Base-by-base conservation (phyloP, 75 land plant species). In the Adiantum capillusveneris region DNA sequence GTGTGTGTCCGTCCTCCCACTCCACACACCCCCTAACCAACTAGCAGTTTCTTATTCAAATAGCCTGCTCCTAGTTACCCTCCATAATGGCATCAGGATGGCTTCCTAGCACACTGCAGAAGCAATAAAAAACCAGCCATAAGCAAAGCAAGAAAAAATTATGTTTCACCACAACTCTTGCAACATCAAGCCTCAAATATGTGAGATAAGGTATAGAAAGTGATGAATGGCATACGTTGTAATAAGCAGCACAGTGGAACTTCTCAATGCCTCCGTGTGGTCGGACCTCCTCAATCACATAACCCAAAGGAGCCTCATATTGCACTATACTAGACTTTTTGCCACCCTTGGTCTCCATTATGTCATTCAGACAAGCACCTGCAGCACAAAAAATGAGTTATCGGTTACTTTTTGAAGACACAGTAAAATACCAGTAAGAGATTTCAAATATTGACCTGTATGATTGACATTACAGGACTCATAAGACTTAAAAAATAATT, bases 331-430 rank as follows among this genome's bases (percentile, higher is more conserved):
- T 72, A 67, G 67, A 67, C 73, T 78, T 69, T 21, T 72, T 66
- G 21, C 82, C 89, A 61, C 89, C 80, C 66, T 78, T 84, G 17
- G 82, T 60, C 75, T 81, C 89, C 89, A 87, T 87, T 75, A 87
- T 24, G 79, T 69, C 90, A 87, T 87, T 51, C 77, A 80, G 68
- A 56, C 77, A 62, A n/a, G n/a, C n/a, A n/a, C n/a, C n/a, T n/a
- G n/a, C n/a, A n/a, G n/a, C n/a, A n/a, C n/a, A n/a, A n/a, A n/a
- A n/a, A n/a, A n/a, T n/a, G n/a, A n/a, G n/a, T n/a, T n/a, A n/a
- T n/a, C n/a, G n/a, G n/a, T n/a, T n/a, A n/a, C n/a, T n/a, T n/a
- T n/a, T n/a, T n/a, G n/a, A n/a, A n/a, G n/a, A n/a, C n/a, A n/a
- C n/a, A n/a, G n/a, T n/a, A n/a, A n/a, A n/a, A n/a, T n/a, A n/a